These are phyloP conservation scores for Pterocarpus macrocarpus DNA, from an alignment of 306 rosid genomes.

Conservation along the genomic window DNA sequence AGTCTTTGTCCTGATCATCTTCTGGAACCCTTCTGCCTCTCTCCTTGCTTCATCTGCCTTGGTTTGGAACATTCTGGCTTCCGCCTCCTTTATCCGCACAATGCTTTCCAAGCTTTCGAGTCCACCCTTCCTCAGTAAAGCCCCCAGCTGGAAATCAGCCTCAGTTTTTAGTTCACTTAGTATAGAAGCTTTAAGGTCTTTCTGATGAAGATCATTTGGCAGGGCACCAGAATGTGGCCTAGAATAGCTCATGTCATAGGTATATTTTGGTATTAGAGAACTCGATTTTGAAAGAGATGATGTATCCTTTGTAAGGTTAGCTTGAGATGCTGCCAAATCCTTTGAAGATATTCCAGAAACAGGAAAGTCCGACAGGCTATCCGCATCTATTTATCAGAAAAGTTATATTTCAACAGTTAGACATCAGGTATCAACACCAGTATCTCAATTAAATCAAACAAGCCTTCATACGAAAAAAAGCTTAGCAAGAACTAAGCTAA, in stretches of 20 bases:
- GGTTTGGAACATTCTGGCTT: constrained; percentile 90
- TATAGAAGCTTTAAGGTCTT: constrained; percentile 69
- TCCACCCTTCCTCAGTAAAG: constrained; percentile 71
- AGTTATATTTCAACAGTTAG: constrained; percentile 35
- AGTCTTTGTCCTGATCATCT: constrained; percentile 66
- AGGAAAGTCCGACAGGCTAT: constrained; percentile 63
- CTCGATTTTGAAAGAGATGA: constrained; percentile 64
- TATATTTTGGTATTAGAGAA: constrained; percentile 62
- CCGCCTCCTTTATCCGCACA: constrained; percentile 94
- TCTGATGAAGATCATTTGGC: constrained; percentile 68
- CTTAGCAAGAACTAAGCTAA: constrained; percentile 25
- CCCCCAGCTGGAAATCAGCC: constrained; percentile 69
- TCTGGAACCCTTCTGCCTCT: constrained; percentile 83
- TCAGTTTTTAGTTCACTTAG: constrained; percentile 62
- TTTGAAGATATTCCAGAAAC: constrained; percentile 62
- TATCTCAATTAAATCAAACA: constrained; percentile 29
- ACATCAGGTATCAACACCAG: constrained; percentile 16
- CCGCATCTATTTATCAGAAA: constrained; percentile 62
- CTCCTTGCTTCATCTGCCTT: constrained; percentile 95
- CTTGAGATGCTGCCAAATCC: constrained; percentile 60
- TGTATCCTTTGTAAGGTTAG: constrained; percentile 65
- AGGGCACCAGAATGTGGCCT: constrained; percentile 61
- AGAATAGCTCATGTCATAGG: constrained; percentile 67
- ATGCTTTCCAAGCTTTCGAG: constrained; percentile 87
- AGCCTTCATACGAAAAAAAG: neutral